Base-by-base conservation (phyloP, 306 rosid species). In the Citrullus mucosospermus region DNA sequence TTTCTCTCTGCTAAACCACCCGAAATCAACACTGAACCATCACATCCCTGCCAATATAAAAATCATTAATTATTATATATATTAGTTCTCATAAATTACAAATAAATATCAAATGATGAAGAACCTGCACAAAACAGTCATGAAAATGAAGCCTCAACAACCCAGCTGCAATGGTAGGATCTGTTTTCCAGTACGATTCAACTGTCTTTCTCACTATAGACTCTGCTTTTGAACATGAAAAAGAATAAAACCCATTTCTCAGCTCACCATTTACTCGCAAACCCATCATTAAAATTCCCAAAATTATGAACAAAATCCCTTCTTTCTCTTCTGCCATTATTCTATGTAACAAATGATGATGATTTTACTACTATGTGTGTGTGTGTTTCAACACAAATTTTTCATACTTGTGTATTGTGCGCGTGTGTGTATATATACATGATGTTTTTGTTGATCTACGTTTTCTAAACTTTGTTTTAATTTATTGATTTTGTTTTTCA, bases 121-220 rank as follows among this genome's bases (percentile, higher is more conserved):
- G 12, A 57, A 87, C 90, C 83, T 87, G 82, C 44, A 87, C 86
- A 79, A 87, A 87, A 70, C 88, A 87, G 59, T 87, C 86, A 53
- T 88, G 93, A 78, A 92, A 90, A 71, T 86, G 91, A 82, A 91
- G 91, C 82, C 90, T 90, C 50, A 89, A 91, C 15, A 92, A 76
- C 68, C 88, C 96, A 54, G 89, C 86, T 30, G 90, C 88, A 76
- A 86, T 70, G 43, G 89, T 77, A 25, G 85, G 93, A 84, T 90
- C 93, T 43, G 82, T 83, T 32, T 71, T 84, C 81, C 81, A 82
- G 85, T 78, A 79, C 16, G 92, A 86, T 84, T 83, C 86, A 65
- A 90, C 91, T 0, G 91, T 87, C 74, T 90, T 85, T 71, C 90
- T 81, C 22, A 93, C 84, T 0, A 83, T 84, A 81, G 80, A 78